A percentile compares a stretch with the other conserved stretches of the same genome.
phyloP scores from a whole-genome alignment of 202 grass and related monocot genomes.

The Setaria viridis region DNA sequence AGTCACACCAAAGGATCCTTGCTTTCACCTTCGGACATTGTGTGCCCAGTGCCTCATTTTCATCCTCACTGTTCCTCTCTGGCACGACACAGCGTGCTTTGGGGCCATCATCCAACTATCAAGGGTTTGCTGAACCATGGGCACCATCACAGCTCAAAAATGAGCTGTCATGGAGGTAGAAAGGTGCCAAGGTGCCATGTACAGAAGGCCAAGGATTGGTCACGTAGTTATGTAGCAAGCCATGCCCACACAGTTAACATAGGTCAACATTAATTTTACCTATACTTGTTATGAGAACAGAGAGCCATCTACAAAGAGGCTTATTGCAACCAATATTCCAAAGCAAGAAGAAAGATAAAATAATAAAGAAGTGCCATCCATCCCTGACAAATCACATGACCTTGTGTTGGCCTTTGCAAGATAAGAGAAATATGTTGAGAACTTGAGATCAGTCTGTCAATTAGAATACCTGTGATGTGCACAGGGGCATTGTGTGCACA shows the following conservation, averaged over 20 bases:
- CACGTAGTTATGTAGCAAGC: background rate
- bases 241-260: background rate
- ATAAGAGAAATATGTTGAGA: conserved; percentile 29
- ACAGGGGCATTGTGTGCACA: conserved; percentile 69
- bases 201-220: background rate
- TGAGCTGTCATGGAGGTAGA: background rate
- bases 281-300: background rate
- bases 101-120: background rate
- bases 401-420: background rate
- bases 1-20: background rate
- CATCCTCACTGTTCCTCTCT: background rate
- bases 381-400: background rate
- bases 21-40: background rate
- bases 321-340: background rate
- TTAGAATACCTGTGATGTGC: conserved; percentile 71
- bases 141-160: background rate
- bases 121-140: conserved; percentile 13
- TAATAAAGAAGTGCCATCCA: background rate
- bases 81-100: background rate
- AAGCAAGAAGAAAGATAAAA: background rate
- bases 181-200: conserved; percentile 1
- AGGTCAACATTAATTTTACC: background rate
- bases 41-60: background rate
- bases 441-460: conserved; percentile 25
- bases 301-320: background rate